These are phyloP conservation scores for Furcasterigmium sp. DNA, from an alignment of 2,329 filamentous ascomycete species.

Conservation along the genomic window DNA sequence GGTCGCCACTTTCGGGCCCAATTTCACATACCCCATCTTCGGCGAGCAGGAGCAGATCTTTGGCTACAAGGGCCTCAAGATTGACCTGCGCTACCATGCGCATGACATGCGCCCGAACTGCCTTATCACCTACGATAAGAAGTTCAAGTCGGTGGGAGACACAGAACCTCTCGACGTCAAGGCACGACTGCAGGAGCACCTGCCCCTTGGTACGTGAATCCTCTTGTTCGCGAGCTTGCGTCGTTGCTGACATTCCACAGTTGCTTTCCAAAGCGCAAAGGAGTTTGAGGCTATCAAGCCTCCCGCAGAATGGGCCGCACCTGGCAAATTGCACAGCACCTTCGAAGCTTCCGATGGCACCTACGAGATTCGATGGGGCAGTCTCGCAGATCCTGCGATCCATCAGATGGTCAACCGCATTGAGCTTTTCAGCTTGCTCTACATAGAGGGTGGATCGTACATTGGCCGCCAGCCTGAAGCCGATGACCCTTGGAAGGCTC, in stretches of 20 bases:
- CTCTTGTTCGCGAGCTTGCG: neutral
- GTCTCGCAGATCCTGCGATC: constrained; percentile 63
- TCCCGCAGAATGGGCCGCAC: constrained; percentile 57
- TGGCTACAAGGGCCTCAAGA: constrained; percentile 76
- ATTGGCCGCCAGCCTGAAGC: constrained; percentile 47
- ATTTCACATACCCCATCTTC: constrained; percentile 88
- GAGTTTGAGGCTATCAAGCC: constrained; percentile 52
- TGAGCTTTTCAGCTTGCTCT: constrained; percentile 78
- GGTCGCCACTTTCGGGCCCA: constrained; percentile 70
- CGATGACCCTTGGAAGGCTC: constrained; percentile 18
- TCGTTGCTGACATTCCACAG: constrained; percentile 29
- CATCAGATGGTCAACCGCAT: constrained; percentile 71
- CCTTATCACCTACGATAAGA: constrained; percentile 64
- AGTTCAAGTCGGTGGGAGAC: constrained; percentile 64
- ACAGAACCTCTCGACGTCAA: constrained; percentile 65
- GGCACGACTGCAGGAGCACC: constrained; percentile 56
- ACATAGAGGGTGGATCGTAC: constrained; percentile 87
- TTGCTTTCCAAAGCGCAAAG: constrained; percentile 58
- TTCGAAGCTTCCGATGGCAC: constrained; percentile 57
- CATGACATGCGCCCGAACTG: constrained; percentile 76
- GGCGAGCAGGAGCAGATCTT: constrained; percentile 90
- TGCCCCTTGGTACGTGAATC: constrained; percentile 56
- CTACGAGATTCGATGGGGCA: constrained; percentile 83
- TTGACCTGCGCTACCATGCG: constrained; percentile 63
- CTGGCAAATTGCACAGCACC: constrained; percentile 64